Conservation (phyloP, 2,329 filamentous ascomycete genomes). For the Paramyrothecium roridum region DNA sequence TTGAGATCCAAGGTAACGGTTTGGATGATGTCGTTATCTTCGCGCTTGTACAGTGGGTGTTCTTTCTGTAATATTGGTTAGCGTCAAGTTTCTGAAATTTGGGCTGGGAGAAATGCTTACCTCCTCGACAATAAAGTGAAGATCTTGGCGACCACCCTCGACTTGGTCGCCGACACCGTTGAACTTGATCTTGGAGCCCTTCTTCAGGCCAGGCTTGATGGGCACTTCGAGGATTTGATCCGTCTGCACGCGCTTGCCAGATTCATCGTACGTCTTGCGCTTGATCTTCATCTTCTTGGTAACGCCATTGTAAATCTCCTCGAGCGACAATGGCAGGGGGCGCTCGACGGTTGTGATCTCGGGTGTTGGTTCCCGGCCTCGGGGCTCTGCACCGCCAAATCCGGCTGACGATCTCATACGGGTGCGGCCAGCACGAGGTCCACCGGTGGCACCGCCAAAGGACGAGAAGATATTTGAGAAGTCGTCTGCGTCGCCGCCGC, state of each 20-base stretch:
- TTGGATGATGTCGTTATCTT: conserved; percentile 82
- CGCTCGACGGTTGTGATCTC: conserved; percentile 92
- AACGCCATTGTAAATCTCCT: conserved; percentile 82
- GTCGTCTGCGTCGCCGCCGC: conserved; percentile 39
- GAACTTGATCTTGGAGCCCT: conserved; percentile 98
- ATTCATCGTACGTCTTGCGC: conserved; percentile 87
- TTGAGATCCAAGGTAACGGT: conserved; percentile 82
- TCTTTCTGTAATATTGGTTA: conserved; percentile 66
- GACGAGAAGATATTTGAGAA: conserved; percentile 55
- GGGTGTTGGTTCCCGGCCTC: conserved; percentile 50
- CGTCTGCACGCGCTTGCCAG: conserved; percentile 78
- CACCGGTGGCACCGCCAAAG: conserved; percentile 38
- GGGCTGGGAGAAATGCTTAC: conserved; percentile 47
- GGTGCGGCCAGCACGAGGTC: conserved; percentile 31
- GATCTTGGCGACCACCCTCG: conserved; percentile 90
- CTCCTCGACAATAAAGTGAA: conserved; percentile 94
- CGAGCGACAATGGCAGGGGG: conserved; percentile 73
- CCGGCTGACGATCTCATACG: conserved; percentile 36
- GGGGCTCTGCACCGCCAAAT: conserved; percentile 27
- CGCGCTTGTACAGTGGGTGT: conserved; percentile 78
- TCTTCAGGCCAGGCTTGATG: conserved; percentile 93
- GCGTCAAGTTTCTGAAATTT: conserved; percentile 12
- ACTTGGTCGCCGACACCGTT: conserved; percentile 97
- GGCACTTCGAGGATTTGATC: conserved; percentile 92
- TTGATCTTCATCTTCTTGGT: conserved; percentile 99